Evolutionary conservation across 2,329 filamentous ascomycete species (phyloP).

Genomic region (Ophiocordyceps australis): DNA sequence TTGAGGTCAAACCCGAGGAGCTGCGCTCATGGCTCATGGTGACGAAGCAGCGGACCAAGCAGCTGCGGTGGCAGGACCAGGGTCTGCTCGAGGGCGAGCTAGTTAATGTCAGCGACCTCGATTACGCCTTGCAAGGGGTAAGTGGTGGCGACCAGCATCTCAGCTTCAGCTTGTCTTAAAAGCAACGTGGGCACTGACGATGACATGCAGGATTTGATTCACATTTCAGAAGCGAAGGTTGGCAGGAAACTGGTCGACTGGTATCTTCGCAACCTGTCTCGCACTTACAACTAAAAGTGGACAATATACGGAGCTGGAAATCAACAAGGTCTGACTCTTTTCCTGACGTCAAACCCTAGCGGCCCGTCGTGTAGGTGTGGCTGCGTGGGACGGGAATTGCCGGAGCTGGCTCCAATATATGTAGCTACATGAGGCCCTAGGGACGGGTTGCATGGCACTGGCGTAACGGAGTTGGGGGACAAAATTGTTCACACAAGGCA

Average conservation of each 20-base stretch:
- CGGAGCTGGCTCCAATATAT: conserved; percentile 4
- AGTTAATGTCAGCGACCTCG: conserved; percentile 84
- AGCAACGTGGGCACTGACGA: too few relatives aligned
- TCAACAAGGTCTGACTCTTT: too few relatives aligned
- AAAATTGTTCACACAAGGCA: conserved; percentile 1
- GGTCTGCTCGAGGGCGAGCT: conserved; percentile 82
- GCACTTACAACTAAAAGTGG: conserved; percentile 53
- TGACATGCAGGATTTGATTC: conserved; percentile 62
- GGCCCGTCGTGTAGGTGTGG: too few relatives aligned
- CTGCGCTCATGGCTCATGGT: conserved; percentile 85
- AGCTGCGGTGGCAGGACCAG: conserved; percentile 81
- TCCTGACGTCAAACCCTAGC: too few relatives aligned
- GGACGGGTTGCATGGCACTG: conserved; percentile 17
- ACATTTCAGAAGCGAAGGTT: conserved; percentile 97
- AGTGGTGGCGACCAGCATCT: conserved; percentile 28
- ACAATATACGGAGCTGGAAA: too few relatives aligned
- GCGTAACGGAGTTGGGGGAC: conserved; percentile 21
- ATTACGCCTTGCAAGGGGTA: conserved; percentile 91
- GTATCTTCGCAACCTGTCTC: conserved; percentile 93
- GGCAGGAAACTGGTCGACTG: conserved; percentile 94
- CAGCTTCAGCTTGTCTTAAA: too few relatives aligned
- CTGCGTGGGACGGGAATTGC: conserved; percentile 7
- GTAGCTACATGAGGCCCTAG: conserved; percentile 13
- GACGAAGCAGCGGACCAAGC: conserved; percentile 96
- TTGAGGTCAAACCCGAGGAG: conserved; percentile 93